Conservation (phyloP, 257 asterid species). For the Cordia subcordata region DNA sequence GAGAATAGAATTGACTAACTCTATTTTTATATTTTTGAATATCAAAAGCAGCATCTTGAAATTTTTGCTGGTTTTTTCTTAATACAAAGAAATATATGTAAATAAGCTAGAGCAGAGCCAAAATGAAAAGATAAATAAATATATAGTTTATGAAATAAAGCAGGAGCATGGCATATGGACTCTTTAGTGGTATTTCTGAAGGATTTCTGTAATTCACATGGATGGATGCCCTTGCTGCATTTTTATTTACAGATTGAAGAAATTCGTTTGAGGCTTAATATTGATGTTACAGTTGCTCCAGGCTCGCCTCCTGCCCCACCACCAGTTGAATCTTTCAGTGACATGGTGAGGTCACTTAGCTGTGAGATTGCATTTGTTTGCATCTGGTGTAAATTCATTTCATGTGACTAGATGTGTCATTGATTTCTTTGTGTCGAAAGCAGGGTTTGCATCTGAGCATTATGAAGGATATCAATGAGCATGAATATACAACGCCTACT, state of each 20-base stretch:
- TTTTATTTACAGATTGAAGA: constrained; percentile 56
- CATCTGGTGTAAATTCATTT: not conserved
- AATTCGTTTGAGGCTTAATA: constrained; percentile 72
- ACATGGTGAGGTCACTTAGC: constrained; percentile 49
- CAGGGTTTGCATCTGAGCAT: constrained; percentile 72
- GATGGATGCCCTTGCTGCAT: constrained; percentile 6
- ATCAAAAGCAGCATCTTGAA: no score
- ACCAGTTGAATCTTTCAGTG: constrained; percentile 73
- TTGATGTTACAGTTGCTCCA: constrained; percentile 66
- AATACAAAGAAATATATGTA: no score
- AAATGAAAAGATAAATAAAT: not conserved
- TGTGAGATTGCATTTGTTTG: not conserved
- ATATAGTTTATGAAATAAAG: not conserved
- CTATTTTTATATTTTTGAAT: not conserved
- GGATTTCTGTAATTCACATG: constrained; percentile 2
- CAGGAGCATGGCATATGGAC: constrained; percentile 4
- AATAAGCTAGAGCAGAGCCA: no score
- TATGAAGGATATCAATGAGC: constrained; percentile 72
- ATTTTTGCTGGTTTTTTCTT: no score
- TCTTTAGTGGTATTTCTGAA: not conserved
- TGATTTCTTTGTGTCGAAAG: constrained; percentile 16
- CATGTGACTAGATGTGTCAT: not conserved
- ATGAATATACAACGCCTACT: constrained; percentile 78
- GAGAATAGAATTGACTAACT: not conserved
- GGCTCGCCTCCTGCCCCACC: constrained; percentile 64